A percentile compares a stretch with the other conserved stretches of the same genome.
These are phyloP conservation scores for Chlorella ohadii DNA, from an alignment of 139 green algal genomes.

Conservation along the genomic window DNA sequence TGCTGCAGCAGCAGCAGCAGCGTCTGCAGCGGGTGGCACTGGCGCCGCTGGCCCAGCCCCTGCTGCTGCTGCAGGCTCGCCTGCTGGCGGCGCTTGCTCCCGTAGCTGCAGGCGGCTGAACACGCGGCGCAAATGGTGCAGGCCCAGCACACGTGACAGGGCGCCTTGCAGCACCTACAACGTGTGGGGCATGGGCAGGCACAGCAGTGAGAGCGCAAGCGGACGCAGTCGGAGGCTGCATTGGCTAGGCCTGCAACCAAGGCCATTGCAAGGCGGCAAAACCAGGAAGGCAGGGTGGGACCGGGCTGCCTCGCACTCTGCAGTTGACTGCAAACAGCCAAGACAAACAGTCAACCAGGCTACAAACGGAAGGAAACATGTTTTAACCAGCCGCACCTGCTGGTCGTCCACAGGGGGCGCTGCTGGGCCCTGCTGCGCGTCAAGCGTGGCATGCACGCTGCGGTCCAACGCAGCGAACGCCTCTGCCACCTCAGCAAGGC, in stretches of 20 bases:
- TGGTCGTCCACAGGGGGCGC: not conserved
- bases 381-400: too few species aligned
- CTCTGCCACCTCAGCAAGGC: slow-evolving; percentile 8
- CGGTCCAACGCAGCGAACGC: slow-evolving; percentile 22
- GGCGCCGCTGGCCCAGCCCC: not conserved
- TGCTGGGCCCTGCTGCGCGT: slow-evolving; percentile 24
- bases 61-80: not conserved
- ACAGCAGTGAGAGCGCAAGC: too few species aligned
- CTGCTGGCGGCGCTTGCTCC: not conserved
- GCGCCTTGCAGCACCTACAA: slow-evolving; percentile 18
- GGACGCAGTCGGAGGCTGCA: too few species aligned
- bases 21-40: not conserved
- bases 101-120: slow-evolving; percentile 30
- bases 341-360: too few species aligned
- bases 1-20: not conserved
- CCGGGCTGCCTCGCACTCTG: too few species aligned
- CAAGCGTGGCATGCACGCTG: slow-evolving; percentile 22
- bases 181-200: too few species aligned
- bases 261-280: too few species aligned
- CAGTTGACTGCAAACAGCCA: too few species aligned
- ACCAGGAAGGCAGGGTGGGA: too few species aligned
- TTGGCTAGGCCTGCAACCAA: not conserved
- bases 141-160: slow-evolving; percentile 4
- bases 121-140: slow-evolving; percentile 18
- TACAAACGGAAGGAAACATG: too few species aligned